phyloP scores from a whole-genome alignment of 139 green algal genomes.

The Tetradesmus lagerheimii region DNA sequence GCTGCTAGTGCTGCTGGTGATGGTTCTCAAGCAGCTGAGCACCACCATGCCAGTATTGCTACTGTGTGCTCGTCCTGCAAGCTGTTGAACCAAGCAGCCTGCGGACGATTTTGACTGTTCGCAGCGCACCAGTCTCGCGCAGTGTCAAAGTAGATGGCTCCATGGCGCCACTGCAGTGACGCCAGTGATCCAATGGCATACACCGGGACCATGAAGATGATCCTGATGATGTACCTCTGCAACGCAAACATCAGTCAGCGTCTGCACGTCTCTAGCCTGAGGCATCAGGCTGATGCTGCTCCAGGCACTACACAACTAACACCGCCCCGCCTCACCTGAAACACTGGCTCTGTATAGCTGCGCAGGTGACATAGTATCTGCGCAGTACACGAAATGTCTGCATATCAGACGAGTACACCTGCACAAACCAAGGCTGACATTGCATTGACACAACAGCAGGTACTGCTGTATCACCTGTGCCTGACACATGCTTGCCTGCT shows the following conservation, averaged over 20 bases:
- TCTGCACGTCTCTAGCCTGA: background rate
- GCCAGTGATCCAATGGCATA: constrained; percentile 89
- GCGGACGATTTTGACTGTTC: background rate
- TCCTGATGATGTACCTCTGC: constrained; percentile 97
- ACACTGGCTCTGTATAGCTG: constrained; percentile 94
- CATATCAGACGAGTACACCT: background rate
- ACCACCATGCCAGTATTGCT: background rate
- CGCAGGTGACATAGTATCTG: constrained; percentile 93
- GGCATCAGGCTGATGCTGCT: background rate
- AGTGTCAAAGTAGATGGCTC: constrained; percentile 93
- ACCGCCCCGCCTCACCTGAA: constrained; percentile 71
- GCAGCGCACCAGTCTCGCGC: constrained; percentile 86
- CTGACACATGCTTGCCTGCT: background rate
- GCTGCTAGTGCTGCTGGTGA: background rate
- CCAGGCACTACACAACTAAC: background rate
- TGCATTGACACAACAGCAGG: background rate
- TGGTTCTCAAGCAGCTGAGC: background rate
- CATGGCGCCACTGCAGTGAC: constrained; percentile 76
- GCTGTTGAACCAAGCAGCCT: no score
- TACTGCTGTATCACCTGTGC: background rate
- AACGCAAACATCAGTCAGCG: background rate
- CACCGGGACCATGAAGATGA: constrained; percentile 98
- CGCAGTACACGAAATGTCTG: background rate
- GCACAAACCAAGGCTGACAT: background rate
- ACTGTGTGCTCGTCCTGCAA: background rate